Evolutionary conservation across 257 asterid genomes (phyloP).

Genomic region (Solanum neorickii): DNA sequence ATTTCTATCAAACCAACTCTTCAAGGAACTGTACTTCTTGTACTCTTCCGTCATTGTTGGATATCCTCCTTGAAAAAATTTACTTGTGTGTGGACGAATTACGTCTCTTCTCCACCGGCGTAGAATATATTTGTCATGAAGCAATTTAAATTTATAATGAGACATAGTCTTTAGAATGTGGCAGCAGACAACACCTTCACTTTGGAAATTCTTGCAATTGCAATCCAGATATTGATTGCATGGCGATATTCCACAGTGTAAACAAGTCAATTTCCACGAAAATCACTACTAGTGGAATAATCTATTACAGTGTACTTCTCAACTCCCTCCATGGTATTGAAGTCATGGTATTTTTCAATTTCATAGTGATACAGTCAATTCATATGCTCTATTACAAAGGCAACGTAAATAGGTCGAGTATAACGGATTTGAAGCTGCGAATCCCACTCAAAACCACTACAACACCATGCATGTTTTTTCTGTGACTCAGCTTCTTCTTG

Average conservation of each 20-base stretch:
- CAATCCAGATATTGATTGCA: background rate
- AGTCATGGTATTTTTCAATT: background rate
- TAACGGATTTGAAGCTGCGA: background rate
- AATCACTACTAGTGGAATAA: background rate
- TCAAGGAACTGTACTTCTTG: background rate
- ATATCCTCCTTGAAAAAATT: background rate
- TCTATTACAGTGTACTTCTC: background rate
- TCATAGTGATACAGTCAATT: background rate
- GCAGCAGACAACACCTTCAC: background rate
- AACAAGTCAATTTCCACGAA: background rate
- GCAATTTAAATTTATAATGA: background rate
- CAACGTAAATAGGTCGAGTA: background rate
- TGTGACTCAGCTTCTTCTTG: background rate
- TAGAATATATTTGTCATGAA: background rate
- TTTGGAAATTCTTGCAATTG: background rate
- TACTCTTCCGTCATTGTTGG: background rate
- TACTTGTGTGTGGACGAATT: background rate
- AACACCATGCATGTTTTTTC: fast-evolving
- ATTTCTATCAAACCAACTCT: background rate
- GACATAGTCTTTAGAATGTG: background rate
- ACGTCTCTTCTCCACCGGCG: background rate
- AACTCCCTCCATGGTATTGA: background rate
- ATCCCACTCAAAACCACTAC: background rate
- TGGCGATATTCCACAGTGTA: background rate
- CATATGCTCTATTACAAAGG: background rate